Evolutionary conservation across 306 rosid species (phyloP).

Genomic region (Glycine latifolia): DNA sequence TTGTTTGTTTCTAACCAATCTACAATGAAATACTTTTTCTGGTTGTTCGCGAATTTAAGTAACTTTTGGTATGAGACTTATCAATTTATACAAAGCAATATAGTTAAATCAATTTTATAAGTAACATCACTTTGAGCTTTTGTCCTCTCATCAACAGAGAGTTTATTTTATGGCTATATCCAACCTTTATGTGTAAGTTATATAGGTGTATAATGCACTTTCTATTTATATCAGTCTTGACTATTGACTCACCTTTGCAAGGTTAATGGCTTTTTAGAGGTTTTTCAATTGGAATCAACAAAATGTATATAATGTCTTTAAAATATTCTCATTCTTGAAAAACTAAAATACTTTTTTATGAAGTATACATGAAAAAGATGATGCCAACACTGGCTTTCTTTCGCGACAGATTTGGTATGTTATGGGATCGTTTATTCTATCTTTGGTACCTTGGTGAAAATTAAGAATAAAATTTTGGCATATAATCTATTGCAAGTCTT

Average conservation of each 20-base stretch:
- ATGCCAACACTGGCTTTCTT: background rate
- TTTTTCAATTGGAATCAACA: constrained; percentile 1
- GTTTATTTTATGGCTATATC: background rate
- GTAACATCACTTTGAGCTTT: background rate
- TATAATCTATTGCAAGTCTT: constrained; percentile 15
- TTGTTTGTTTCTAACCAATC: background rate
- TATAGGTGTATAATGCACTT: background rate
- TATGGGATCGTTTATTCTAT: background rate
- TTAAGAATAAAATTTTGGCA: constrained; percentile 3
- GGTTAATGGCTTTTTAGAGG: background rate
- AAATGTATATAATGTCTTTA: background rate
- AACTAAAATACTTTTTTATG: background rate
- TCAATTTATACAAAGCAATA: background rate
- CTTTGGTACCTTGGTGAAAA: constrained; percentile 1
- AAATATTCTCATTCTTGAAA: constrained; percentile 17
- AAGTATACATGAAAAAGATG: background rate
- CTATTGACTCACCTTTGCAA: background rate
- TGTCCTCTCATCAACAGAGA: background rate
- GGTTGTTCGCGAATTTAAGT: background rate
- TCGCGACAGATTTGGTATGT: constrained; percentile 18
- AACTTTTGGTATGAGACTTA: background rate
- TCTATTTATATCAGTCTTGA: constrained; percentile 15
- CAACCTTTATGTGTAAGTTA: background rate
- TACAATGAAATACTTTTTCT: background rate
- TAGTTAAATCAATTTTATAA: background rate